Base-by-base conservation (phyloP, 2,329 filamentous ascomycete genomes). In the Celoporthe dispersa region DNA sequence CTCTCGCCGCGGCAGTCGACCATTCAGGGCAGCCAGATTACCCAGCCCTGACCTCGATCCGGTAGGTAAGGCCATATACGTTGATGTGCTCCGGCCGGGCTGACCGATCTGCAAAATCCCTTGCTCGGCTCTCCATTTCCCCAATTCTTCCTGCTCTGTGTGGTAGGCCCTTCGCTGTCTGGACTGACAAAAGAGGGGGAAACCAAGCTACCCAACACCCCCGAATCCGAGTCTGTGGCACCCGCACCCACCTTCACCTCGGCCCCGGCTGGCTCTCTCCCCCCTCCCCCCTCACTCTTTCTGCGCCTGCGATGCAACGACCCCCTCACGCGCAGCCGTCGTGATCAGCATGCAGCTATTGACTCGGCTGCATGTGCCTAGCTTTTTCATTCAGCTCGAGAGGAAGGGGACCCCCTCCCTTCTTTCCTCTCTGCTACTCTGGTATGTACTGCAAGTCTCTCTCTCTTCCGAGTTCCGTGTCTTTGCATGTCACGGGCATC, bases 11-110 rank as follows among this genome's bases (percentile, higher is more conserved):
- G 33, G 59, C 19, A 25, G 9, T 35, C 22, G 35, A 28, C 60
- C 37, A 22, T 31, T 14, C 37, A 19, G 33, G 60, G n/a, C n/a
- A 25, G n/a, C 37, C 37, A 25, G 12, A 31, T 44, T 16, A 19
- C 37, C 19, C 6, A 28, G 14, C 14, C n/a, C 60, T 8, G 60
- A 2, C 8, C 60, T n/a, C 60, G n/a, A 41, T 63, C 11, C 57
- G 57, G 57, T 60, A 60, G 57, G 57, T 60, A 8, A 60, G 22
- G 57, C 53, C 53, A 28, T 16, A 57, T 57, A 16, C 53, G 28
- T 19, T 8, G 7, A 31, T 31, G 2, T 57, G 12, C 53, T 28
- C 53, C 53, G 53, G 53, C 53, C 53, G 53, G 57, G 16, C 31
- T 31, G 31, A 37, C 57, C 57, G 57, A 60, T 37, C 57, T 37